A percentile compares a stretch with the other conserved stretches of the same genome.
These are phyloP conservation scores for Alternaria arborescens DNA, from an alignment of 2,329 filamentous ascomycete species.

Conservation along the genomic window DNA sequence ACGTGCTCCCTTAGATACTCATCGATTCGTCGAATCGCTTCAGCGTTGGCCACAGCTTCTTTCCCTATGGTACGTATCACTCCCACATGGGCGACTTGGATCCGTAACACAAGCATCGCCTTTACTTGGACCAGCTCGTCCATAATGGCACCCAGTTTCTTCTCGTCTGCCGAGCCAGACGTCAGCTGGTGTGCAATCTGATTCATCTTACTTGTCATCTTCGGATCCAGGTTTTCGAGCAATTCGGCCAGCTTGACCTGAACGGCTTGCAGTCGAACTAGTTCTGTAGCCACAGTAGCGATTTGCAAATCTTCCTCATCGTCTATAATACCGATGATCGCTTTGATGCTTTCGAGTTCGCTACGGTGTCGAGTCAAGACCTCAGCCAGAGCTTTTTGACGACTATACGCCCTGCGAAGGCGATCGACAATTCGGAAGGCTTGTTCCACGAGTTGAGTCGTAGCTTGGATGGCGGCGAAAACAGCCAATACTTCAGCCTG, in stretches of 20 bases:
- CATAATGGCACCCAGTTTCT: constrained; percentile 26
- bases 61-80: constrained; percentile 20
- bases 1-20: constrained; percentile 2
- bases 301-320: background rate
- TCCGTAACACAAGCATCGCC: constrained; percentile 18
- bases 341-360: background rate
- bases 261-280: background rate
- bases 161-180: constrained; percentile 26
- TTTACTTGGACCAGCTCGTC: constrained; percentile 27
- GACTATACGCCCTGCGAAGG: constrained; percentile 21
- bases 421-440: constrained; percentile 17
- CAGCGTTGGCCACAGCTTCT: constrained; percentile 21
- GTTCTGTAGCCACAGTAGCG: background rate
- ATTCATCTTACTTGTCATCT: constrained; percentile 12
- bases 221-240: constrained; percentile 9
- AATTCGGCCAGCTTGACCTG: background rate
- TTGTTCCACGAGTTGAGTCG: constrained; percentile 18
- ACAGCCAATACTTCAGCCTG: background rate
- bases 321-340: background rate
- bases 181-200: constrained; percentile 26
- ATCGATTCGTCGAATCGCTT: constrained; percentile 25
- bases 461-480: constrained; percentile 1
- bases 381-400: constrained; percentile 16
- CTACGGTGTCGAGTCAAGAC: background rate
- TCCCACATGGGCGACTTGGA: constrained; percentile 29